Evolutionary conservation across 176 grass and related monocot genomes (phyloP).

Genomic region (Triticum urartu): DNA sequence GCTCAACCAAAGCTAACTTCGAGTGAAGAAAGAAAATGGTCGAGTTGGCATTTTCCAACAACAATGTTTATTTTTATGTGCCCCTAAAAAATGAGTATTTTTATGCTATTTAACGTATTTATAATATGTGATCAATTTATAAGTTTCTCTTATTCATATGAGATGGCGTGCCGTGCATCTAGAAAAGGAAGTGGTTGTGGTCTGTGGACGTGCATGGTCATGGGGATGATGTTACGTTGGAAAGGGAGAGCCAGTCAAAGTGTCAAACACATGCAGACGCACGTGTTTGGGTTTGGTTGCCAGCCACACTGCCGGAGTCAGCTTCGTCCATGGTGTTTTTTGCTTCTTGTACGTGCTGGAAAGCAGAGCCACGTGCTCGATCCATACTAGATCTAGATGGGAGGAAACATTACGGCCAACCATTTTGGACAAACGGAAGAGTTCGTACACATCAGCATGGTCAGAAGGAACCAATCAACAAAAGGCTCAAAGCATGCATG

Average conservation of each 20-base stretch:
- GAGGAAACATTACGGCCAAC: conserved; percentile 15
- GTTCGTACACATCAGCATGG: not conserved
- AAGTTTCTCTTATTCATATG: not conserved
- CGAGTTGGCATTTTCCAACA: too few relatives aligned
- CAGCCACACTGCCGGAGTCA: conserved; percentile 8
- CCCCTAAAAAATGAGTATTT: too few relatives aligned
- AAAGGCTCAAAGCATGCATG: not conserved
- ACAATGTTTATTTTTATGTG: too few relatives aligned
- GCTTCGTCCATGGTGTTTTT: not conserved
- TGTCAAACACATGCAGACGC: conserved; percentile 32
- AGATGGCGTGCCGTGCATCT: not conserved
- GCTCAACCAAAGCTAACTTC: too few relatives aligned
- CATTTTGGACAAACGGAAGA: conserved; percentile 21
- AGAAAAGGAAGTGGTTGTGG: not conserved
- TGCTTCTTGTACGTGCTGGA: not conserved
- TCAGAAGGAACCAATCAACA: not conserved
- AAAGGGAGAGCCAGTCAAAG: conserved; percentile 23
- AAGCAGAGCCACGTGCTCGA: not conserved
- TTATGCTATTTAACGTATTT: not conserved
- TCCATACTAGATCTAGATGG: not conserved
- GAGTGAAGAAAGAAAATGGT: too few relatives aligned
- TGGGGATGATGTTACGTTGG: not conserved
- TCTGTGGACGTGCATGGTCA: not conserved
- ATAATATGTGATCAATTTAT: too few relatives aligned
- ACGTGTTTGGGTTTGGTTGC: conserved; percentile 27